phyloP scores from a whole-genome alignment of 208 protist genomes.

The Naegleria lovaniensis region DNA sequence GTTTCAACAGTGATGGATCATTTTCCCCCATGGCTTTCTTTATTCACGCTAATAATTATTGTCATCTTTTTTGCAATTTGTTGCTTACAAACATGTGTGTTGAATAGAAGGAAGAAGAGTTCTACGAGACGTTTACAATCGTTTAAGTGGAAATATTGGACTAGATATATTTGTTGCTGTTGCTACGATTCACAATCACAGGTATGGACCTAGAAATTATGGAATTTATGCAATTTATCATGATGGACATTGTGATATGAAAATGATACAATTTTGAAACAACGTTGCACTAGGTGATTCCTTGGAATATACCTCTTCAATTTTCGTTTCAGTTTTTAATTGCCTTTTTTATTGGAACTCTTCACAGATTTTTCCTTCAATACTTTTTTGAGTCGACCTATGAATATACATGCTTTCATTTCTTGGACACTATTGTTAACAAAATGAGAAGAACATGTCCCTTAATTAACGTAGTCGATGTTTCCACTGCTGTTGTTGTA shows the following conservation, averaged over 20 bases:
- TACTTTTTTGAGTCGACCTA: neutral
- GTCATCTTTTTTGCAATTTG: neutral
- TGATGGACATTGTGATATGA: no score
- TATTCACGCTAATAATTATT: neutral
- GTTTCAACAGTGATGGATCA: neutral
- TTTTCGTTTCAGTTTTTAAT: neutral
- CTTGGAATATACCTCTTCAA: neutral
- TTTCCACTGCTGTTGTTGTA: neutral
- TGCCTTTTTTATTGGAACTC: neutral
- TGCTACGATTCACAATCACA: constrained; percentile 13
- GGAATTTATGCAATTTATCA: no score
- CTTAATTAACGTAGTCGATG: neutral
- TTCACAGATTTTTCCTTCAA: neutral
- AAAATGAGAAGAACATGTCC: neutral
- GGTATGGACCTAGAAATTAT: no score
- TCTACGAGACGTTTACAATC: neutral
- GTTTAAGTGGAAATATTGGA: neutral
- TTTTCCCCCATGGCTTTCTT: neutral
- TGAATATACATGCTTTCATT: neutral
- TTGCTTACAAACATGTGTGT: neutral
- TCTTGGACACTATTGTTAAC: neutral
- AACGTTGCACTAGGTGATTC: no score
- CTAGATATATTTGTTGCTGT: neutral
- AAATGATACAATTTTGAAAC: no score
- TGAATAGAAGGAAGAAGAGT: neutral